Base-by-base conservation (phyloP, 2,329 filamentous ascomycete species). In the Talaromyces sp. region DNA sequence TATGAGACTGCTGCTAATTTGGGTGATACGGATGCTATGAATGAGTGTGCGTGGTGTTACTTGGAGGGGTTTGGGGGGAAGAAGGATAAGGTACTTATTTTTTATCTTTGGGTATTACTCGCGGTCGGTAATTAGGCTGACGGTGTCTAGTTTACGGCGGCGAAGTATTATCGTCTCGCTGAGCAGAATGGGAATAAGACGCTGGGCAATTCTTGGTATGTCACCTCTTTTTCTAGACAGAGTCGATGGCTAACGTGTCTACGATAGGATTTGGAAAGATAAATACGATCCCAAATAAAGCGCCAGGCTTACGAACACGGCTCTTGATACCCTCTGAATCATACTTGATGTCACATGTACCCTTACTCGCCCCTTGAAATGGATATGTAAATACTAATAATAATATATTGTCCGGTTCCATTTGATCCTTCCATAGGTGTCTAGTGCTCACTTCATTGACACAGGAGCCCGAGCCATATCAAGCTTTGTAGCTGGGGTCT, bases 1-100 rank as follows among this genome's bases (percentile, higher is more conserved):
- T 99, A 98, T 78, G 94, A 98, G 80, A 97, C 94, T 10, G 95
- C 95, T 33, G 95, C 95, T 67, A 98, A 99, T 77, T 81, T 99
- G 70, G 95, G 95, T 67, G 95, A 99, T 78, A 92, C 91, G 52
- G 95, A 99, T 81, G 95, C 93, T 65, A 97, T 98, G 93, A 97
- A 97, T 75, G 94, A 98, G 79, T 90, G 90, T 62, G 95, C 89
- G 41, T 96, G 93, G 92, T 99, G 95, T 82, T 98, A 95, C 83
- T 79, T 96, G 33, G 90, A 97, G 75, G 95, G 95, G n/a, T 97
- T 96, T 79, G 95, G 95, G 39, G 94, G 93, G 74, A 95, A 93
- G 78, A 99, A 98, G 79, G 93, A 99, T 83, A 98, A 97, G 91
- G 94, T 97, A 65, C 54, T 49, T 52, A 65, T 57, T 49, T 52